A percentile compares a stretch with the other conserved stretches of the same genome.
Evolutionary conservation across 768 basidiomycete species (phyloP).

Genomic region (Mycena vulgaris): DNA sequence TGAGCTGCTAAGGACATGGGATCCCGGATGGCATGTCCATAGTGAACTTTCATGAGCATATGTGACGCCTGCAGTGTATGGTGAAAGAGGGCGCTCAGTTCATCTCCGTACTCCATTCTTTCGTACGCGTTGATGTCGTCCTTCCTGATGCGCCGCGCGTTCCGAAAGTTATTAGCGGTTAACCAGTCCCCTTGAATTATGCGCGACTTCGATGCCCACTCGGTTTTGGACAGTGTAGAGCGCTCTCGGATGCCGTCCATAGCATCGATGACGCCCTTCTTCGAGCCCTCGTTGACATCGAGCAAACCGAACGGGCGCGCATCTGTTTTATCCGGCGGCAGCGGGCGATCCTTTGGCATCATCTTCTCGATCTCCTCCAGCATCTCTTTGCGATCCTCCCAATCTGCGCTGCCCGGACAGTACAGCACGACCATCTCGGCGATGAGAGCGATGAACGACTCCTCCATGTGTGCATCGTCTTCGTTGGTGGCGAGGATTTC

Average conservation of each 20-base stretch:
- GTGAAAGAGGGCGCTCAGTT: conserved; percentile 45
- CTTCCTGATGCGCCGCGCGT: conserved; percentile 39
- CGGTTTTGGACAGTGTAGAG: too few species aligned
- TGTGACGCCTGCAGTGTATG: conserved; percentile 45
- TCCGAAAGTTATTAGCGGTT: conserved; percentile 43
- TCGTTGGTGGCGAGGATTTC: conserved; percentile 41
- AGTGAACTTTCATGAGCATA: conserved; percentile 43
- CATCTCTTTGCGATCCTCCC: conserved; percentile 32
- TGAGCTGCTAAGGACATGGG: conserved; percentile 44
- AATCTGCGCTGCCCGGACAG: conserved; percentile 28
- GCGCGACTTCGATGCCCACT: too few species aligned
- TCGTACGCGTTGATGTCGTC: conserved; percentile 44
- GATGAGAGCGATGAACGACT: conserved; percentile 29
- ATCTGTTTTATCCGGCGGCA: conserved; percentile 42
- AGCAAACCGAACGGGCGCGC: conserved; percentile 46
- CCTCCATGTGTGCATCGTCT: conserved; percentile 36
- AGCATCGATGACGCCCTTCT: conserved; percentile 45
- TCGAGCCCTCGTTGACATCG: conserved; percentile 50
- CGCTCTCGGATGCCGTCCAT: conserved; percentile 38
- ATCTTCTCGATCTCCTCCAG: conserved; percentile 7
- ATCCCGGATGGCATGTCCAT: conserved; percentile 41
- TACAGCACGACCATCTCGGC: conserved; percentile 34
- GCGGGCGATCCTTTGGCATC: conserved; percentile 42
- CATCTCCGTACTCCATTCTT: conserved; percentile 43
- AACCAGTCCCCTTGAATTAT: conserved; percentile 54